phyloP scores from a whole-genome alignment of 2,329 filamentous ascomycete genomes.

The Trichophaea hybrida region DNA sequence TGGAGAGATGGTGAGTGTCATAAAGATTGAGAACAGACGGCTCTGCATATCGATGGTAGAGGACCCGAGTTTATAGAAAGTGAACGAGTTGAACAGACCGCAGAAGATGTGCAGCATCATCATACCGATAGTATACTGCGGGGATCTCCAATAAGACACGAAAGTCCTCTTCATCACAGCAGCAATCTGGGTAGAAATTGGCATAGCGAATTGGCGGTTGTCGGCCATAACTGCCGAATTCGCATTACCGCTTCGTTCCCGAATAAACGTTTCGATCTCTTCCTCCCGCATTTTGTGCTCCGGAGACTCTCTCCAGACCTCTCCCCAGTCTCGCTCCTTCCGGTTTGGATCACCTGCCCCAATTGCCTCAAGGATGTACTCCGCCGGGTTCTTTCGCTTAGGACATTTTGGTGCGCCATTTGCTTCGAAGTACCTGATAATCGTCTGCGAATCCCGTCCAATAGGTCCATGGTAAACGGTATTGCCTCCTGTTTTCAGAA shows the following conservation, averaged over 20 bases:
- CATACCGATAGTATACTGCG: slow-evolving; percentile 49
- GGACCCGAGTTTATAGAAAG: slow-evolving; percentile 49
- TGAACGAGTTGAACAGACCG: slow-evolving; percentile 56
- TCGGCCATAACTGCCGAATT: slow-evolving; percentile 34
- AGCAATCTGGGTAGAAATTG: slow-evolving; percentile 40
- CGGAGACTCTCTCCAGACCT: slow-evolving; percentile 43
- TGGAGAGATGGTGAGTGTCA: slow-evolving; percentile 60
- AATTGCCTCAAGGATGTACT: slow-evolving; percentile 43
- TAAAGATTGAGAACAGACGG: slow-evolving; percentile 60
- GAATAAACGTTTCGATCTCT: slow-evolving; percentile 42
- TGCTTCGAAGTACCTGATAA: slow-evolving; percentile 41
- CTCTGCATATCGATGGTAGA: slow-evolving; percentile 51
- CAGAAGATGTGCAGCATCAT: slow-evolving; percentile 48
- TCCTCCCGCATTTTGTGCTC: slow-evolving; percentile 11
- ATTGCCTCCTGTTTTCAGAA: slow-evolving; percentile 41
- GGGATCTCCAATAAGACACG: slow-evolving; percentile 49
- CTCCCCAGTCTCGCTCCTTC: slow-evolving; percentile 46
- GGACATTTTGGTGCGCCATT: slow-evolving; percentile 38
- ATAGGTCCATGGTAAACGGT: slow-evolving; percentile 43
- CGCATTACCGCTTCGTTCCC: slow-evolving; percentile 34
- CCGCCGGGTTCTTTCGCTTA: slow-evolving; percentile 37
- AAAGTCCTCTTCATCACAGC: slow-evolving; percentile 46
- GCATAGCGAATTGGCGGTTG: slow-evolving; percentile 49
- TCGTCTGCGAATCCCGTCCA: slow-evolving; percentile 42
- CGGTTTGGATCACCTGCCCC: slow-evolving; percentile 50